Percentiles rank a stretch among this genome's conserved stretches.
phyloP scores from a whole-genome alignment of 805 yeast genomes.

The Wickerhamiella nectarea region DNA sequence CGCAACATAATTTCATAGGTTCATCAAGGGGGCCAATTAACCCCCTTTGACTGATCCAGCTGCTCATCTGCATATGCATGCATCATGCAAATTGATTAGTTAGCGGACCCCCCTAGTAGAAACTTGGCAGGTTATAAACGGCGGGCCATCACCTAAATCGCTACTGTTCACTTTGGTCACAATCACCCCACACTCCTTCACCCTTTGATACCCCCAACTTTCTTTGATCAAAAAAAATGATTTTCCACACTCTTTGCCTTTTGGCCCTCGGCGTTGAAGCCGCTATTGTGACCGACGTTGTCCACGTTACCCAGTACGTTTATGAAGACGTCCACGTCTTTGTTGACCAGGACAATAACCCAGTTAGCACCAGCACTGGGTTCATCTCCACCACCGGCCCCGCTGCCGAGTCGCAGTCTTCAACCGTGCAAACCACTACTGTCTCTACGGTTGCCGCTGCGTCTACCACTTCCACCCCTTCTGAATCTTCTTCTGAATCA shows the following conservation, averaged over 20 bases:
- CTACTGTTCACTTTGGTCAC: not conserved
- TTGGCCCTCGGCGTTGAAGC: conserved; percentile 13
- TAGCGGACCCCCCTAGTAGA: not conserved
- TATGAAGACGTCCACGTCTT: conserved; percentile 18
- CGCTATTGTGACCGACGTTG: conserved; percentile 17
- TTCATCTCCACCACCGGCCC: conserved; percentile 7
- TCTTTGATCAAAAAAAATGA: conserved; percentile 2
- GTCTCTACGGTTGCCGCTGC: conserved; percentile 6
- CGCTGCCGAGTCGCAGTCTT: conserved; percentile 10
- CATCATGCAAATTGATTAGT: conserved; percentile 6
- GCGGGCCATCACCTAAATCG: not conserved
- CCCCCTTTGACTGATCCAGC: not conserved
- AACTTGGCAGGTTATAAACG: conserved; percentile 4
- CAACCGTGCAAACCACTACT: too few species aligned
- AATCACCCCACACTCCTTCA: not conserved
- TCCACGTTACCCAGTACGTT: conserved; percentile 16
- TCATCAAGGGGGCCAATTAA: not conserved
- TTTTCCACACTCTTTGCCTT: conserved; percentile 6
- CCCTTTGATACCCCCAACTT: not conserved
- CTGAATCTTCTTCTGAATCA: not conserved
- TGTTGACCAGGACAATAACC: conserved; percentile 18
- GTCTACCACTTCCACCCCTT: conserved; percentile 7
- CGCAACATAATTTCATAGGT: not conserved
- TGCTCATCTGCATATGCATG: conserved; percentile 1
- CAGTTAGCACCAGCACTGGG: conserved; percentile 15